phyloP scores from a whole-genome alignment of 768 basidiomycete genomes.

The Amyloporia xantha region DNA sequence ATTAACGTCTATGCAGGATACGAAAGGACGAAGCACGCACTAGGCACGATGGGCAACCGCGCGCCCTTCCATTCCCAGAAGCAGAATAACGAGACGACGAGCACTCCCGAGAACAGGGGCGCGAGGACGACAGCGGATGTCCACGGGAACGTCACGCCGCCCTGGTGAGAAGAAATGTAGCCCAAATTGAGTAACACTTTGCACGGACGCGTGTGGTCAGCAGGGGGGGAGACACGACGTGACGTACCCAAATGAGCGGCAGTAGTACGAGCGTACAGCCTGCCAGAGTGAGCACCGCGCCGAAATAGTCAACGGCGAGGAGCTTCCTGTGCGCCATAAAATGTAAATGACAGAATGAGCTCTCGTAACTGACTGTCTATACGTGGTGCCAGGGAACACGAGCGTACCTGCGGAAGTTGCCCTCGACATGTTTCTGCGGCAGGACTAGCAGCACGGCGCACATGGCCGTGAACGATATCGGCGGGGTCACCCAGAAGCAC shows the following conservation, averaged over 20 bases:
- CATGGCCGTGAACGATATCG: constrained; percentile 47
- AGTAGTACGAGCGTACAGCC: constrained; percentile 60
- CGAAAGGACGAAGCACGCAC: constrained; percentile 32
- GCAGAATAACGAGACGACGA: constrained; percentile 52
- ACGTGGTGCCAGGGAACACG: neutral
- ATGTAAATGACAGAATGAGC: too few species aligned
- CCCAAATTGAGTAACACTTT: neutral
- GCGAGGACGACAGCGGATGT: constrained; percentile 48
- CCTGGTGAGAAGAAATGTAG: constrained; percentile 36
- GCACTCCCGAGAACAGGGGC: constrained; percentile 39
- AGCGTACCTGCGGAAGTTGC: constrained; percentile 43
- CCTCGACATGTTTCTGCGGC: constrained; percentile 63
- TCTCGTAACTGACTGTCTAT: neutral
- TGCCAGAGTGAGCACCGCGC: constrained; percentile 48
- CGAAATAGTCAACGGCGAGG: constrained; percentile 57
- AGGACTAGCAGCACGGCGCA: constrained; percentile 54
- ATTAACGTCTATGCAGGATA: neutral
- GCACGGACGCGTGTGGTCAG: constrained; percentile 1
- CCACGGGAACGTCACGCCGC: constrained; percentile 72
- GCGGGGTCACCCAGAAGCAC: constrained; percentile 73
- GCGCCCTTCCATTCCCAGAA: constrained; percentile 71
- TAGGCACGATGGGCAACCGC: constrained; percentile 64
- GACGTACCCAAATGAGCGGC: constrained; percentile 63
- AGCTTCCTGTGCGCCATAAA: constrained; percentile 46
- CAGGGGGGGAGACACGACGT: too few species aligned